phyloP scores from a whole-genome alignment of 257 asterid species.

The Solanum raphanifolium region DNA sequence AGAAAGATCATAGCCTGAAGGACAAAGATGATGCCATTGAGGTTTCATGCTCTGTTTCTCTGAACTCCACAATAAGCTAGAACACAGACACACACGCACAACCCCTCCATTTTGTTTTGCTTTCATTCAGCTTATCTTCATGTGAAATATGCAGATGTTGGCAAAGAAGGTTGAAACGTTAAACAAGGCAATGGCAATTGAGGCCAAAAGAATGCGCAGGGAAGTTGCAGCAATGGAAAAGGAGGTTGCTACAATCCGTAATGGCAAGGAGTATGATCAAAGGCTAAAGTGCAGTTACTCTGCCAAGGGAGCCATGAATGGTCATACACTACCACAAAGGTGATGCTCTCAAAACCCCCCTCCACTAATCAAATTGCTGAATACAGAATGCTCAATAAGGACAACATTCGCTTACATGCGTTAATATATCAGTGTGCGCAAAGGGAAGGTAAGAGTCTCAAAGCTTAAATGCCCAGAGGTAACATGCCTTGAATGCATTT shows the following conservation, averaged over 20 bases:
- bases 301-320: slow-evolving; percentile 38
- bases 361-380: neutral
- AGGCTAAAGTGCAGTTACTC: slow-evolving; percentile 37
- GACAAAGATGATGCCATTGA: slow-evolving; percentile 82
- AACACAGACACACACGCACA: neutral
- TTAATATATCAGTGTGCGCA: neutral
- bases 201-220: slow-evolving; percentile 81
- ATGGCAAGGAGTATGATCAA: slow-evolving; percentile 61
- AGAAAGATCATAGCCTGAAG: slow-evolving; percentile 71
- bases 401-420: neutral
- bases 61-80: neutral
- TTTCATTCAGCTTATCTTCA: neutral
- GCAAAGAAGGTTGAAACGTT: slow-evolving; percentile 75
- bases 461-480: neutral
- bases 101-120: neutral
- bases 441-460: neutral
- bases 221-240: slow-evolving; percentile 80
- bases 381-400: neutral
- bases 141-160: slow-evolving; percentile 49
- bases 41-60: slow-evolving; percentile 27
- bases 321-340: slow-evolving; percentile 36
- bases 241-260: slow-evolving; percentile 65
- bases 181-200: slow-evolving; percentile 81
- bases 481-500: neutral
- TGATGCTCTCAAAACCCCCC: neutral